Percentiles rank a stretch among this genome's conserved stretches.
Evolutionary conservation across 2,329 filamentous ascomycete species (phyloP).

Genomic region (Paracoccidioides brasiliensis): DNA sequence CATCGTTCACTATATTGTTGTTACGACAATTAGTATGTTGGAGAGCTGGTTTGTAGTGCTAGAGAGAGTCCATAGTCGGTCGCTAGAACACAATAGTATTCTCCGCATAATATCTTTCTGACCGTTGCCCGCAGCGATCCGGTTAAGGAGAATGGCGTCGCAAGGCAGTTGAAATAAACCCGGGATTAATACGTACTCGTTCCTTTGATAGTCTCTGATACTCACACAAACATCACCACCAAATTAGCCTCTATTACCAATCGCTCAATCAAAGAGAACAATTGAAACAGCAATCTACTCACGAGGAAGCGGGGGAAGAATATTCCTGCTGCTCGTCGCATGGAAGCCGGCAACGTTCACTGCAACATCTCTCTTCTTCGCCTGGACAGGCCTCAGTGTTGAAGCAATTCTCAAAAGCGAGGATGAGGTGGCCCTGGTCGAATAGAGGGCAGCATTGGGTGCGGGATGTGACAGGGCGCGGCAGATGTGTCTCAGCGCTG

Average conservation of each 20-base stretch:
- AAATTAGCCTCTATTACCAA: slow-evolving; percentile 31
- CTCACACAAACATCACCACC: slow-evolving; percentile 9
- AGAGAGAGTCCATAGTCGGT: background rate
- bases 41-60: too few species aligned
- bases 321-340: slow-evolving; percentile 58
- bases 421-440: slow-evolving; percentile 6
- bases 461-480: slow-evolving; percentile 23
- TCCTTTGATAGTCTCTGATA: slow-evolving; percentile 58
- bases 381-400: slow-evolving; percentile 14
- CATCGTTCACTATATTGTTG: slow-evolving; percentile 61
- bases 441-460: slow-evolving; percentile 12
- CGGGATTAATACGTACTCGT: slow-evolving; percentile 43
- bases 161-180: background rate
- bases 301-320: slow-evolving; percentile 80
- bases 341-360: slow-evolving; percentile 69
- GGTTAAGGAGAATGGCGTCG: background rate
- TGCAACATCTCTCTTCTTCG: slow-evolving; percentile 23
- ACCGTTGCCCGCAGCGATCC: background rate
- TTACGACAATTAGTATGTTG: background rate
- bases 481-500: slow-evolving; percentile 25
- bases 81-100: background rate
- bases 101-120: background rate
- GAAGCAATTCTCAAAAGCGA: slow-evolving; percentile 11
- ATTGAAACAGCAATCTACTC: slow-evolving; percentile 29
- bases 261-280: background rate